A percentile compares a stretch with the other conserved stretches of the same genome.
phyloP scores from a whole-genome alignment of 495 filamentous ascomycete genomes.

The Aspergillus ostianus region DNA sequence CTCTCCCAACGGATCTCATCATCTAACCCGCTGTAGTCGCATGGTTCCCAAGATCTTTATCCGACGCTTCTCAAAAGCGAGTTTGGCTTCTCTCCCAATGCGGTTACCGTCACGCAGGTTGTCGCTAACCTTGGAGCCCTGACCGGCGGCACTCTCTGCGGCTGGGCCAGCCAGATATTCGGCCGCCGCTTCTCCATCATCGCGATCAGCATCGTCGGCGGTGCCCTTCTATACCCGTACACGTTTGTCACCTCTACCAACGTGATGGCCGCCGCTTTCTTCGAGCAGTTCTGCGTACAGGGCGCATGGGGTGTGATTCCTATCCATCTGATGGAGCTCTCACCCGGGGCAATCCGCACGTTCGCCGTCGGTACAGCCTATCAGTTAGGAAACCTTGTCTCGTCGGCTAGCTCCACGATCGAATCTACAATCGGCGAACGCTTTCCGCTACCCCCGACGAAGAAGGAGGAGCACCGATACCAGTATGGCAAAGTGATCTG shows the following conservation, averaged over 20 bases:
- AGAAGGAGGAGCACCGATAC: slow-evolving; percentile 53
- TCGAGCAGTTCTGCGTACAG: slow-evolving; percentile 88
- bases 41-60: slow-evolving; percentile 90
- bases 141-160: slow-evolving; percentile 70
- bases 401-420: slow-evolving; percentile 77
- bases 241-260: slow-evolving; percentile 59
- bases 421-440: slow-evolving; percentile 78
- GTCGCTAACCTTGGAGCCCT: slow-evolving; percentile 83
- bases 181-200: slow-evolving; percentile 82
- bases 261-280: slow-evolving; percentile 83
- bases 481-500: slow-evolving; percentile 88
- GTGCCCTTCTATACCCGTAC: slow-evolving; percentile 79
- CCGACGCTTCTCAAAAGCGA: slow-evolving; percentile 80
- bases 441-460: slow-evolving; percentile 67
- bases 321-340: slow-evolving; percentile 86
- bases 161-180: slow-evolving; percentile 77
- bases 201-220: slow-evolving; percentile 71
- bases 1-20: not conserved
- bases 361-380: slow-evolving; percentile 82
- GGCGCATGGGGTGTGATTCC: slow-evolving; percentile 84
- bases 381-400: slow-evolving; percentile 83
- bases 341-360: slow-evolving; percentile 76
- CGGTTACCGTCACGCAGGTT: slow-evolving; percentile 80
- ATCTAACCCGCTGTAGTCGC: slow-evolving; percentile 48
- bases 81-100: slow-evolving; percentile 67